A percentile compares a stretch with the other conserved stretches of the same genome.
These are phyloP conservation scores for Mycena maculata DNA, from an alignment of 768 basidiomycete species.

Conservation along the genomic window DNA sequence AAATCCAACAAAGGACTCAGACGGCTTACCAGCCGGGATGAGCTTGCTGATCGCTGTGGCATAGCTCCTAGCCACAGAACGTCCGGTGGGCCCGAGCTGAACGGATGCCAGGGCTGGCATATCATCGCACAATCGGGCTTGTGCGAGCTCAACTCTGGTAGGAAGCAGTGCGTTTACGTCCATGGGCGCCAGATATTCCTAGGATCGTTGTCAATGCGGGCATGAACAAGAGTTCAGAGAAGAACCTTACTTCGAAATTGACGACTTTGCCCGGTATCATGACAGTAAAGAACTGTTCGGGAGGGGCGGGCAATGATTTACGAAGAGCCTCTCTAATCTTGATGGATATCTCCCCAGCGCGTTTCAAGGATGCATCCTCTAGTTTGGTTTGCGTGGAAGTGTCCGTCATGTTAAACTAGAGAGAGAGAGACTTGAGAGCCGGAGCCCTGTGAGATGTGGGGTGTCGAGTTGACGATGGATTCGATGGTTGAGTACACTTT, in stretches of 20 bases:
- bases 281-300: conserved; percentile 14
- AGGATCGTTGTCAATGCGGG: conserved; percentile 7
- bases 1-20: conserved; percentile 7
- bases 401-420: conserved; percentile 11
- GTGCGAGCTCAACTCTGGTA: conserved; percentile 7
- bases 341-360: conserved; percentile 14
- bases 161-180: conserved; percentile 7
- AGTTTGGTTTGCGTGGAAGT: conserved; percentile 10
- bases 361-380: conserved; percentile 14
- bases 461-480: conserved; percentile 14
- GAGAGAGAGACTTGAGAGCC: conserved; percentile 14
- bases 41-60: conserved; percentile 15
- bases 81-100: conserved; percentile 13
- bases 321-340: conserved; percentile 16
- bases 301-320: conserved; percentile 16
- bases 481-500: conserved; percentile 3
- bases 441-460: conserved; percentile 12
- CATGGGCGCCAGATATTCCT: conserved; percentile 5
- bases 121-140: conserved; percentile 12
- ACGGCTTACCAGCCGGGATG: conserved; percentile 14
- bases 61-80: conserved; percentile 12
- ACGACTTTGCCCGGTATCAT: conserved; percentile 15
- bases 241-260: conserved; percentile 10
- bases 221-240: conserved; percentile 8
- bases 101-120: conserved; percentile 11